Evolutionary conservation across 768 basidiomycete species (phyloP).

Genomic region (Amanita inopinata): DNA sequence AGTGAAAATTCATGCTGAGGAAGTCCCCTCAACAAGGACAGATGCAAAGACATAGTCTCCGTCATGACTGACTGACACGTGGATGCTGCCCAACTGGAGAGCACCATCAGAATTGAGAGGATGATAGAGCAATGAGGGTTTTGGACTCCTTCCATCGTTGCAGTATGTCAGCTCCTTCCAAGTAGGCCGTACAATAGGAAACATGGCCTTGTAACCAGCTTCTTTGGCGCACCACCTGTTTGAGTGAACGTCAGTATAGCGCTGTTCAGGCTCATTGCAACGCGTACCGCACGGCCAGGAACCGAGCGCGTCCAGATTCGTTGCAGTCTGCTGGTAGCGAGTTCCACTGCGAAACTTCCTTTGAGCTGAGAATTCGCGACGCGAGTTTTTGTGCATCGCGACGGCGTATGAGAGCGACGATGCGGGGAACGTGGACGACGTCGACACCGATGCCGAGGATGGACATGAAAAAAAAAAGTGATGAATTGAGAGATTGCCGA

Average conservation of each 20-base stretch:
- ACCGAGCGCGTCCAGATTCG: constrained; percentile 27
- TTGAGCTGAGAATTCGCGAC: constrained; percentile 50
- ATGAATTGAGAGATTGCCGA: too few relatives aligned
- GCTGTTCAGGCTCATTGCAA: background rate
- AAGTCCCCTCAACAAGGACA: constrained; percentile 47
- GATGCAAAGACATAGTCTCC: constrained; percentile 66
- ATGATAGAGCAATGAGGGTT: constrained; percentile 34
- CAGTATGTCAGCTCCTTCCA: constrained; percentile 70
- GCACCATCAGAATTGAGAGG: constrained; percentile 20
- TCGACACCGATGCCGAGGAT: constrained; percentile 75
- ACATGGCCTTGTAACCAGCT: constrained; percentile 80
- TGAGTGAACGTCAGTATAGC: constrained; percentile 9
- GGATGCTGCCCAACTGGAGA: constrained; percentile 29
- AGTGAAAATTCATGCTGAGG: background rate
- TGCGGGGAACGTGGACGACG: constrained; percentile 59
- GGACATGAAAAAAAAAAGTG: too few relatives aligned
- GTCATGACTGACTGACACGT: constrained; percentile 76
- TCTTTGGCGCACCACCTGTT: constrained; percentile 87
- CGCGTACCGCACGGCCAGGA: constrained; percentile 68
- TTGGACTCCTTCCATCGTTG: constrained; percentile 20
- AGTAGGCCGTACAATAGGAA: constrained; percentile 45
- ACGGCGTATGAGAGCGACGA: constrained; percentile 43
- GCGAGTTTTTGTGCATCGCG: constrained; percentile 39
- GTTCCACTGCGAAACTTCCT: constrained; percentile 33
- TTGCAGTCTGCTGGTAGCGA: constrained; percentile 17